Evolutionary conservation across 257 asterid genomes (phyloP).

Genomic region (Scutellaria minor): DNA sequence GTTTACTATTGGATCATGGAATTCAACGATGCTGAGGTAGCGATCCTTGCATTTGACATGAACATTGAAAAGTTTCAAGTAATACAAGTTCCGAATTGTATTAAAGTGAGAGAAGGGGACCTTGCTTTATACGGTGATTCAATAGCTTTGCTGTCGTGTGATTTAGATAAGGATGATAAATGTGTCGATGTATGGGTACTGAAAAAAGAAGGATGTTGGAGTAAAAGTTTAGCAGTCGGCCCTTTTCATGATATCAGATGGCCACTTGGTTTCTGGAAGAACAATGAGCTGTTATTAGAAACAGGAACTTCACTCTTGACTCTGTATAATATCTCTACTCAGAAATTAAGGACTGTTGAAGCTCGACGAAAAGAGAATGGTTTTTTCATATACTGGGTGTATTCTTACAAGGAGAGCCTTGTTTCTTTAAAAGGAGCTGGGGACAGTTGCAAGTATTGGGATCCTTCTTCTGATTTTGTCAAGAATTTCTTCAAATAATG

Average conservation of each 20-base stretch:
- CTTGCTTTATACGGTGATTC: conserved; percentile 45
- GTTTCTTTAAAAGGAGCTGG: conserved; percentile 43
- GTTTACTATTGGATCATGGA: conserved; percentile 53
- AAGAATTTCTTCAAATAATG: conserved; percentile 38
- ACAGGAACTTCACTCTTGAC: conserved; percentile 37
- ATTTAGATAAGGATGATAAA: conserved; percentile 28
- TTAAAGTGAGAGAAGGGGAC: conserved; percentile 38
- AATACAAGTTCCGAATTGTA: conserved; percentile 39
- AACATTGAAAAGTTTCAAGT: conserved; percentile 40
- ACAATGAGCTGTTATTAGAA: conserved; percentile 46
- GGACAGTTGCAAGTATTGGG: conserved; percentile 41
- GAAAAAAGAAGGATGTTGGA: conserved; percentile 50
- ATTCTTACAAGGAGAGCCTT: conserved; percentile 50
- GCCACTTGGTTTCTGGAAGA: conserved; percentile 52
- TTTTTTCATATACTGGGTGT: conserved; percentile 46
- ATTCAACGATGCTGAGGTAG: conserved; percentile 26
- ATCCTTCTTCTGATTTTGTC: conserved; percentile 39
- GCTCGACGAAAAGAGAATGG: conserved; percentile 42
- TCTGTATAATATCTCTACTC: conserved; percentile 29
- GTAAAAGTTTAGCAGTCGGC: conserved; percentile 35
- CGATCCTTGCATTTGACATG: conserved; percentile 49
- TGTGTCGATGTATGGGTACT: conserved; percentile 49
- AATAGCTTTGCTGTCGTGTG: conserved; percentile 46
- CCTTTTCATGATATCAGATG: conserved; percentile 47
- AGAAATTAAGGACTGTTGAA: conserved; percentile 37